phyloP scores from a whole-genome alignment of 352 stramenopile species.

The Phytophthora uliginosa region DNA sequence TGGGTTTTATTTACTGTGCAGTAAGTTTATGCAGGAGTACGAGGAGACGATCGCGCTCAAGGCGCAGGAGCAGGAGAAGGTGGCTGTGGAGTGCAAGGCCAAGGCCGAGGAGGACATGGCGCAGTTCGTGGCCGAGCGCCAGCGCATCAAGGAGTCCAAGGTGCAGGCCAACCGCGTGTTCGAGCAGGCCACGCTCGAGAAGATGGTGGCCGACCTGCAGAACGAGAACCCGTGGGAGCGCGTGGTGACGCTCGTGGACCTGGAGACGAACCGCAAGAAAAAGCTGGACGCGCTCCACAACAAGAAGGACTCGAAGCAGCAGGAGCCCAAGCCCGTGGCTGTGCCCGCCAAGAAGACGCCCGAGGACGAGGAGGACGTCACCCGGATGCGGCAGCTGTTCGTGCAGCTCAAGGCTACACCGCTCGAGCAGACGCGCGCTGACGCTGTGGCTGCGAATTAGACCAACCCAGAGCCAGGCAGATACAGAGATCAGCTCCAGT shows the following conservation, averaged over 20 bases:
- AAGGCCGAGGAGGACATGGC: conserved; percentile 78
- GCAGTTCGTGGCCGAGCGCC: conserved; percentile 87
- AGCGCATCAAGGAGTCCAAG: conserved; percentile 91
- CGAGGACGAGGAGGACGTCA: conserved; percentile 87
- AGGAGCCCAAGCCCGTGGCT: conserved; percentile 52
- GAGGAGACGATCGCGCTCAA: conserved; percentile 77
- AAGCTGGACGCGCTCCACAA: conserved; percentile 71
- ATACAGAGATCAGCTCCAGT: conserved; percentile 21
- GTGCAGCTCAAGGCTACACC: conserved; percentile 95
- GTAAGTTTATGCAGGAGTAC: conserved; percentile 81
- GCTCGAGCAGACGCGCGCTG: conserved; percentile 81
- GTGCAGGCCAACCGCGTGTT: conserved; percentile 94
- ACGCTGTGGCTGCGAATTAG: conserved; percentile 58
- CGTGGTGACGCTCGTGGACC: conserved; percentile 94
- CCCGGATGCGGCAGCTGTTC: conserved; percentile 95
- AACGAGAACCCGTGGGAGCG: conserved; percentile 96
- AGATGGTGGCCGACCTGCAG: conserved; percentile 95
- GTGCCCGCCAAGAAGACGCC: conserved; percentile 65
- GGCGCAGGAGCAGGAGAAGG: conserved; percentile 77
- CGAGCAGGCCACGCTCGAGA: conserved; percentile 96
- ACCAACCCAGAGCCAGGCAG: conserved; percentile 15
- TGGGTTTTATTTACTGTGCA: conserved; percentile 20
- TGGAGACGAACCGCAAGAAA: conserved; percentile 85
- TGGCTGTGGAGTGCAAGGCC: conserved; percentile 74
- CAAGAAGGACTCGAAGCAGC: conserved; percentile 54